A percentile compares a stretch with the other conserved stretches of the same genome.
Evolutionary conservation across 2,329 filamentous ascomycete species (phyloP).

Genomic region (Calonectria henricotiae): DNA sequence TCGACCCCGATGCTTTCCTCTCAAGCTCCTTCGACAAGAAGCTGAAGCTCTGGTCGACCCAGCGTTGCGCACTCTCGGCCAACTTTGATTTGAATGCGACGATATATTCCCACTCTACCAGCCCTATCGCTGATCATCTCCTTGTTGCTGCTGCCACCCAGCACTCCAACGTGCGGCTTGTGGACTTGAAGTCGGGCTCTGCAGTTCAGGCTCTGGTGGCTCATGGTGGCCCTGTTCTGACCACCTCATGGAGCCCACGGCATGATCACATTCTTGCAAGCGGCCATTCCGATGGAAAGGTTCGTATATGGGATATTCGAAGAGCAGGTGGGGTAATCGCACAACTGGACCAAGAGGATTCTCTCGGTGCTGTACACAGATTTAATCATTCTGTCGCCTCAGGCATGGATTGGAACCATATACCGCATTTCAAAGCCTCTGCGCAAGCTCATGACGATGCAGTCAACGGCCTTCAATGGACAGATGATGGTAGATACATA

Average conservation of each 20-base stretch:
- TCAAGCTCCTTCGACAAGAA: slow-evolving; percentile 85
- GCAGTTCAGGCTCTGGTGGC: slow-evolving; percentile 79
- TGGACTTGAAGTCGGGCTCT: slow-evolving; percentile 88
- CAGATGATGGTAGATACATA: slow-evolving; percentile 82
- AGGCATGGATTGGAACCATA: slow-evolving; percentile 53
- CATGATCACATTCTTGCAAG: slow-evolving; percentile 86
- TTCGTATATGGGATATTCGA: slow-evolving; percentile 90
- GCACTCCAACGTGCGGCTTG: slow-evolving; percentile 85
- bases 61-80: slow-evolving; percentile 73
- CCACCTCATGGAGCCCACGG: slow-evolving; percentile 86
- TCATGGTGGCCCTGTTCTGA: slow-evolving; percentile 78
- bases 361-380: slow-evolving; percentile 74
- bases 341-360: slow-evolving; percentile 88
- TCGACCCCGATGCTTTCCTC: slow-evolving; percentile 83
- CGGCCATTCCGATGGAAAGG: slow-evolving; percentile 87
- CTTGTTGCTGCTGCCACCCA: slow-evolving; percentile 92
- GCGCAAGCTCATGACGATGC: slow-evolving; percentile 83
- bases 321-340: slow-evolving; percentile 84
- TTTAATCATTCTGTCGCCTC: slow-evolving; percentile 56
- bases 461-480: slow-evolving; percentile 90
- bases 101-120: slow-evolving; percentile 85
- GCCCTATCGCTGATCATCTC: slow-evolving; percentile 80
- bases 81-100: slow-evolving; percentile 79
- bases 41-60: slow-evolving; percentile 82
- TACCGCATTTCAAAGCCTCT: slow-evolving; percentile 64